Evolutionary conservation across 164 flowering plant genomes (phyloP).

Genomic region (Buxus sempervirens): DNA sequence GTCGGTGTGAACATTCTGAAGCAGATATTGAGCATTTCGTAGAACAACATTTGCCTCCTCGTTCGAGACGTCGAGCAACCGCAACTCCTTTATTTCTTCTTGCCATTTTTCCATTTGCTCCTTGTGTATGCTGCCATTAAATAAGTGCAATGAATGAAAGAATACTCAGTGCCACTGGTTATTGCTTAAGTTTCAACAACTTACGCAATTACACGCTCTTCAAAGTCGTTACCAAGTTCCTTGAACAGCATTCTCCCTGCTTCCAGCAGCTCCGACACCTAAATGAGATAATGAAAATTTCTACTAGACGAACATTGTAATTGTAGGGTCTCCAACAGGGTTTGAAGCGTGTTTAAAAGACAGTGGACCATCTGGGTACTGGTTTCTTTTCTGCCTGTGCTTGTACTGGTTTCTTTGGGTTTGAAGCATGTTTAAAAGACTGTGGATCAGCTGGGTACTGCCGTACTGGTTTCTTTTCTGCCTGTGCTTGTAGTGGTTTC

Average conservation of each 20-base stretch:
- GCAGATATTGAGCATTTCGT: constrained; percentile 55
- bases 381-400: too few relatives aligned
- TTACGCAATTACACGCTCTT: constrained; percentile 69
- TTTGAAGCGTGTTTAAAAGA: too few relatives aligned
- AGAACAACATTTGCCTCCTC: constrained; percentile 54
- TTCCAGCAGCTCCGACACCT: constrained; percentile 81
- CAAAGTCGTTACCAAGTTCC: constrained; percentile 68
- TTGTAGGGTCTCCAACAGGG: too few relatives aligned
- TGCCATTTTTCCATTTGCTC: constrained; percentile 86
- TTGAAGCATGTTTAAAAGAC: too few relatives aligned
- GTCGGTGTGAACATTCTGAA: constrained; percentile 42
- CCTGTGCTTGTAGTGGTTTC: too few relatives aligned
- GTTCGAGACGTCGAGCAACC: constrained; percentile 60
- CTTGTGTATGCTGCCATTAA: constrained; percentile 57
- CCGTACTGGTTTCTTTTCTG: too few relatives aligned
- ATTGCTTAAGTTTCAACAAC: constrained; percentile 6
- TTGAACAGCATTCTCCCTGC: constrained; percentile 65
- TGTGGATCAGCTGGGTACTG: too few relatives aligned
- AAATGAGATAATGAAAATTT: not conserved
- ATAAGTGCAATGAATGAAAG: too few relatives aligned
- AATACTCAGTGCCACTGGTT: not conserved
- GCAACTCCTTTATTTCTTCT: constrained; percentile 72
- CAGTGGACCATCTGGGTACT: too few relatives aligned
- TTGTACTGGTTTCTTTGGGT: too few relatives aligned
- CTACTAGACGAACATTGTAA: too few relatives aligned